Evolutionary conservation across 306 rosid genomes (phyloP).

Genomic region (Fagus crenata): DNA sequence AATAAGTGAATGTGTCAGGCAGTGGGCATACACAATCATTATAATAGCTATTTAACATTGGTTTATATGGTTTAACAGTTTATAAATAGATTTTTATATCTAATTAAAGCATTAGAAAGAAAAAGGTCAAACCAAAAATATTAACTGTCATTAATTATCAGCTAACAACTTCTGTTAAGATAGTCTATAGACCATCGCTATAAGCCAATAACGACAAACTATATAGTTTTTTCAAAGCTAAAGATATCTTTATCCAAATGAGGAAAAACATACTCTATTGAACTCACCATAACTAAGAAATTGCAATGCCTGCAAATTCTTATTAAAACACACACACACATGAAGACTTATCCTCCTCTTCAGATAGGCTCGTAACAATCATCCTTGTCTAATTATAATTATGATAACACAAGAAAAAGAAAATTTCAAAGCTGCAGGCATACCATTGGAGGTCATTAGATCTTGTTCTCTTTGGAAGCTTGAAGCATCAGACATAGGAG

Average conservation of each 20-base stretch:
- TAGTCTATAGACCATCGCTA: neutral
- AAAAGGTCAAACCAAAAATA: neutral
- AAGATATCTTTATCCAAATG: too few relatives aligned
- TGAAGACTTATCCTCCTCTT: neutral
- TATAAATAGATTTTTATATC: neutral
- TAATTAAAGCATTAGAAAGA: too few relatives aligned
- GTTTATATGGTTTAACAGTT: neutral
- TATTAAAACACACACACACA: neutral
- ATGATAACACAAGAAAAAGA: neutral
- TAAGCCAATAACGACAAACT: neutral
- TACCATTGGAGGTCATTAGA: conserved; percentile 59
- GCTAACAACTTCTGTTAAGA: neutral
- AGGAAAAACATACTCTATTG: neutral
- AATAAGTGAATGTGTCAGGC: too few relatives aligned
- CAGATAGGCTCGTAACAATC: neutral
- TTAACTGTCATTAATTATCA: neutral
- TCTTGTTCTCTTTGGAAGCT: conserved; percentile 80
- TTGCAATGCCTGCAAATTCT: neutral
- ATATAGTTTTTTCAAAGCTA: neutral
- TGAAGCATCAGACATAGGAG: conserved; percentile 86
- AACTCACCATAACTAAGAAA: neutral
- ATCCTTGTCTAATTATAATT: neutral
- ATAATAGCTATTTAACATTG: too few relatives aligned
- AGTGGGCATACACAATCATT: too few relatives aligned
- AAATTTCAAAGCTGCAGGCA: neutral